These are phyloP conservation scores for Debaryomyces udenii DNA, from an alignment of 1,139 yeast genomes.

Conservation along the genomic window DNA sequence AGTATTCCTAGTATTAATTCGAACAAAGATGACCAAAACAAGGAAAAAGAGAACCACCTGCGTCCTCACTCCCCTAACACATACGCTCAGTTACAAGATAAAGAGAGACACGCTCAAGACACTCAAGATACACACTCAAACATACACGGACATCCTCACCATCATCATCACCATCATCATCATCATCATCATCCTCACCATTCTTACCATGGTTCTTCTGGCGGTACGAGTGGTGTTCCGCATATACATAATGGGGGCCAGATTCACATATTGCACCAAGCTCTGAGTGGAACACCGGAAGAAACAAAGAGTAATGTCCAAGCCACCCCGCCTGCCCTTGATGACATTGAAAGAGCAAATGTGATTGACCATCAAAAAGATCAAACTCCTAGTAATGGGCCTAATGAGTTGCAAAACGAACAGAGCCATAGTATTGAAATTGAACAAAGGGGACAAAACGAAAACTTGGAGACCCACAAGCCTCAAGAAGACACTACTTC, in stretches of 20 bases:
- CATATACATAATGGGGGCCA: conserved; percentile 6
- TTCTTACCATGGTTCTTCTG: conserved; percentile 13
- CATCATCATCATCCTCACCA: conserved; percentile 20
- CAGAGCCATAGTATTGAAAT: too few relatives aligned
- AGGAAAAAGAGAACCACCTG: conserved; percentile 1
- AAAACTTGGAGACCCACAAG: too few relatives aligned
- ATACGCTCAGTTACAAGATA: background rate
- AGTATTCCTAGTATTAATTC: conserved; percentile 8
- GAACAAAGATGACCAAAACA: conserved; percentile 6
- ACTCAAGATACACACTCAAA: conserved; percentile 17
- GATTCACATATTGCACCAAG: background rate
- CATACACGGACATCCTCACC: conserved; percentile 14
- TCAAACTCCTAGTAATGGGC: background rate
- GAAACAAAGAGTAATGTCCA: too few relatives aligned
- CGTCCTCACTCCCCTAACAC: background rate
- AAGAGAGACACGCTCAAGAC: background rate
- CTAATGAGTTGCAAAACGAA: background rate
- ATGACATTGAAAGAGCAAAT: background rate
- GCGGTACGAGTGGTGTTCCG: conserved; percentile 6
- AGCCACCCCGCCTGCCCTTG: background rate
- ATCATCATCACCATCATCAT: conserved; percentile 14
- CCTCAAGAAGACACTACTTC: too few relatives aligned
- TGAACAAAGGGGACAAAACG: too few relatives aligned
- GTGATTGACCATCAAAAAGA: background rate
- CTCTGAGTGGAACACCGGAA: too few relatives aligned